phyloP scores from a whole-genome alignment of 2,329 filamentous ascomycete species.

The Neurospora sp. region DNA sequence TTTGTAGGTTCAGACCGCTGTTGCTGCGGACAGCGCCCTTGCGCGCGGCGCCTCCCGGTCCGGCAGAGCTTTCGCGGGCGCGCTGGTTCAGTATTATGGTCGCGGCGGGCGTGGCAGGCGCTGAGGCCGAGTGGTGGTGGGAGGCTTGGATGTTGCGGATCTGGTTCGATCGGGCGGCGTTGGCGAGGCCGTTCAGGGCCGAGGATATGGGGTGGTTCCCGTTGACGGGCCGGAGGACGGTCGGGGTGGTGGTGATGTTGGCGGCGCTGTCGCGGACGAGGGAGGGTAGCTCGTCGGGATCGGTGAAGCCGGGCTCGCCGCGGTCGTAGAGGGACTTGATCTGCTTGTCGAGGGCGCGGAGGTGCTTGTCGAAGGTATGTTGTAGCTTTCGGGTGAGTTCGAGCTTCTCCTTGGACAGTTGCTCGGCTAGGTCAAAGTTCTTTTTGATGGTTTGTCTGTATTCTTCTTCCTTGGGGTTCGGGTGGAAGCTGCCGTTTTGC shows the following conservation, averaged over 20 bases:
- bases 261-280: conserved; percentile 48
- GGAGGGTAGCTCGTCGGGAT: conserved; percentile 54
- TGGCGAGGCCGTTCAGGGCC: conserved; percentile 27
- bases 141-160: conserved; percentile 40
- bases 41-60: conserved; percentile 36
- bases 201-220: conserved; percentile 28
- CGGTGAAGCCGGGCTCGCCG: conserved; percentile 49
- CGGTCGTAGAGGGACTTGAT: conserved; percentile 53
- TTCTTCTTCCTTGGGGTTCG: conserved; percentile 65
- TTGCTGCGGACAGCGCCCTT: conserved; percentile 44
- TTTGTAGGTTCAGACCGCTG: conserved; percentile 35
- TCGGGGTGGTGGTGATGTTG: conserved; percentile 30
- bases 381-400: conserved; percentile 56
- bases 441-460: conserved; percentile 57
- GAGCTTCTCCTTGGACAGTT: conserved; percentile 66
- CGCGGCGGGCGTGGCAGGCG: conserved; percentile 50
- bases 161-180: conserved; percentile 29
- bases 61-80: conserved; percentile 47
- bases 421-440: conserved; percentile 58
- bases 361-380: conserved; percentile 50
- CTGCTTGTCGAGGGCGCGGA: conserved; percentile 50
- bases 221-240: conserved; percentile 33
- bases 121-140: conserved; percentile 41
- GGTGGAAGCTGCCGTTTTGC: conserved; percentile 59
- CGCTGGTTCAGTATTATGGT: conserved; percentile 46